Conservation (phyloP, 352 stramenopile genomes). For the Saprolegnia parasitica region DNA sequence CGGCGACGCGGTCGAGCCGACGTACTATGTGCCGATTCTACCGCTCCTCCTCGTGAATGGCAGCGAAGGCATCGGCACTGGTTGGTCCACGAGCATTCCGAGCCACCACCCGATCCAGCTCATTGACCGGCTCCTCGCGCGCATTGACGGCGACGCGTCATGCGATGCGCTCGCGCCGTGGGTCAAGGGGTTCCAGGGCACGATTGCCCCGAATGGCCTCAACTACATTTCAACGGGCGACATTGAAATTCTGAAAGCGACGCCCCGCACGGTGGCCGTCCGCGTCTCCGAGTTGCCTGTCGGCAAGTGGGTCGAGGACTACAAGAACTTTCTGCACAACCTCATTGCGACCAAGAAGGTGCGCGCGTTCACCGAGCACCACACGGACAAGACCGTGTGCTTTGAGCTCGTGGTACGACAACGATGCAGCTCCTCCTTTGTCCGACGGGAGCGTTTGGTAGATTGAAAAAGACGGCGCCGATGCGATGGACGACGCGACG, state of each 20-base stretch:
- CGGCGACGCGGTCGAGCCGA: constrained; percentile 95
- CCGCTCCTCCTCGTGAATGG: constrained; percentile 97
- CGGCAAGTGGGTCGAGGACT: constrained; percentile 98
- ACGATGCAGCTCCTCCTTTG: not conserved
- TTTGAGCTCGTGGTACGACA: constrained; percentile 71
- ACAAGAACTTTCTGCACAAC: constrained; percentile 96
- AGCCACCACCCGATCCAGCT: constrained; percentile 95
- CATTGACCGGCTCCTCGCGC: constrained; percentile 91
- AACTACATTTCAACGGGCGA: constrained; percentile 74
- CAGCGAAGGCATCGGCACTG: constrained; percentile 98
- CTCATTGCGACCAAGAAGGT: constrained; percentile 84
- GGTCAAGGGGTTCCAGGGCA: constrained; percentile 94
- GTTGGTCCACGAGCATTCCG: constrained; percentile 94
- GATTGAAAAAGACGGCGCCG: constrained; percentile 49
- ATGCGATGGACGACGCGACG: constrained; percentile 36
- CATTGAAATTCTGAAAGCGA: constrained; percentile 79
- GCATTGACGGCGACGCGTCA: constrained; percentile 63
- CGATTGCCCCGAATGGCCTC: constrained; percentile 66
- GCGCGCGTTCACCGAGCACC: constrained; percentile 93
- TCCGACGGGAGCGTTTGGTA: constrained; percentile 28
- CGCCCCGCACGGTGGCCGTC: constrained; percentile 59
- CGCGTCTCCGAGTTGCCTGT: constrained; percentile 96
- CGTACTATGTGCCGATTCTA: constrained; percentile 96
- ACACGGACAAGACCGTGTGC: constrained; percentile 90
- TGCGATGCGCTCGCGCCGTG: constrained; percentile 87